A percentile compares a stretch with the other conserved stretches of the same genome.
phyloP scores from a whole-genome alignment of 1,284 basidiomycete genomes.

The Heterobasidion irregulare region DNA sequence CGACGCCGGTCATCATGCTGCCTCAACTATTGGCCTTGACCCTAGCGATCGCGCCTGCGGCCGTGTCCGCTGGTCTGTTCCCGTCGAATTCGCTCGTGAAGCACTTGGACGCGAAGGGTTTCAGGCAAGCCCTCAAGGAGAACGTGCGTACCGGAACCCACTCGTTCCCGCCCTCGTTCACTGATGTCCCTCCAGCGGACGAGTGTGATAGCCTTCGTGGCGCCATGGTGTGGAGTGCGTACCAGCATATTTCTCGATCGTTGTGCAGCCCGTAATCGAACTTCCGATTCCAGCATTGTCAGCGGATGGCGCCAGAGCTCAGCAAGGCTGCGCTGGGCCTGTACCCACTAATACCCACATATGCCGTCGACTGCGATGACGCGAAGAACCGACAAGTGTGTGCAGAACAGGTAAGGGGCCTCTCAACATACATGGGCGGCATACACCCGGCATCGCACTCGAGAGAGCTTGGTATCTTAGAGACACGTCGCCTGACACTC shows the following conservation, averaged over 20 bases:
- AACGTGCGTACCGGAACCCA: conserved; percentile 45
- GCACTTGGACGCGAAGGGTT: conserved; percentile 65
- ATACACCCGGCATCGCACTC: too few species aligned
- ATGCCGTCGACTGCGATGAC: conserved; percentile 90
- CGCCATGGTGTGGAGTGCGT: conserved; percentile 83
- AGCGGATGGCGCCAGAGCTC: conserved; percentile 81
- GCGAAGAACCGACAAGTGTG: conserved; percentile 77
- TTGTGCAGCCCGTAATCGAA: background rate
- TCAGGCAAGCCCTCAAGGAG: conserved; percentile 66
- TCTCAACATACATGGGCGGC: background rate
- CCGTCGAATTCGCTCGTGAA: conserved; percentile 64
- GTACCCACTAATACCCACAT: conserved; percentile 79
- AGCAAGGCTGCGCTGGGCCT: conserved; percentile 75
- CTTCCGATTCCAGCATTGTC: conserved; percentile 60
- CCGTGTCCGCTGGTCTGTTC: conserved; percentile 70
- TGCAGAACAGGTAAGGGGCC: conserved; percentile 55
- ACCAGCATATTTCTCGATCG: background rate
- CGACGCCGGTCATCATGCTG: conserved; percentile 17
- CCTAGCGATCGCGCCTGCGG: conserved; percentile 35
- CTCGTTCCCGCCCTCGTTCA: background rate
- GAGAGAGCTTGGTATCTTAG: too few species aligned
- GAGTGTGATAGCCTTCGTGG: conserved; percentile 80
- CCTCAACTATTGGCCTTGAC: conserved; percentile 18
- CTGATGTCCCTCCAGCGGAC: conserved; percentile 41
- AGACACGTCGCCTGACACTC: background rate